phyloP scores from a whole-genome alignment of 2,329 filamentous ascomycete species.

The Botryotinia convoluta region DNA sequence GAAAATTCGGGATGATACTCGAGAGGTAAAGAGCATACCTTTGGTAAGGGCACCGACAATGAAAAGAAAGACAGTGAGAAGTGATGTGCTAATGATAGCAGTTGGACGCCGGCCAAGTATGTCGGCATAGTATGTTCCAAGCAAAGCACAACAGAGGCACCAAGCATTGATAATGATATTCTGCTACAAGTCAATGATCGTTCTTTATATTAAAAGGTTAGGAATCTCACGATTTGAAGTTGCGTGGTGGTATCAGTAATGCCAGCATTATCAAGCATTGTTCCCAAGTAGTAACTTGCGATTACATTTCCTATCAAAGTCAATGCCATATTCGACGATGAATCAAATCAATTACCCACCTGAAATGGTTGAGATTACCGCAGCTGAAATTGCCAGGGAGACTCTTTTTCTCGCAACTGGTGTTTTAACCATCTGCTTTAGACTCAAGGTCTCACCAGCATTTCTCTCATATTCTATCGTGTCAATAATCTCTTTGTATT shows the following conservation, averaged over 20 bases:
- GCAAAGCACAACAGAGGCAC: conserved; percentile 45
- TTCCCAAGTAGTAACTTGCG: conserved; percentile 40
- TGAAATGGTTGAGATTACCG: conserved; percentile 51
- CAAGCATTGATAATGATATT: conserved; percentile 53
- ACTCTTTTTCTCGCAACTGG: conserved; percentile 53
- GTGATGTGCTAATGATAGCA: conserved; percentile 41
- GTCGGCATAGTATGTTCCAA: conserved; percentile 45
- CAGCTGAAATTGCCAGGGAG: conserved; percentile 44
- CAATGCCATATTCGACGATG: not conserved
- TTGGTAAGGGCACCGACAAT: conserved; percentile 54
- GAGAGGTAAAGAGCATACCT: conserved; percentile 38
- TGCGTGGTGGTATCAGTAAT: conserved; percentile 40
- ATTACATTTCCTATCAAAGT: conserved; percentile 45
- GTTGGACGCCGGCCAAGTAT: conserved; percentile 46
- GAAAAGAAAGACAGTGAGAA: conserved; percentile 47
- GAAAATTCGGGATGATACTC: not conserved
- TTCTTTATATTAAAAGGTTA: conserved; percentile 21
- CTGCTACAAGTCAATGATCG: conserved; percentile 27
- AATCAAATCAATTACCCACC: conserved; percentile 1
- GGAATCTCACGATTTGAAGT: conserved; percentile 26
- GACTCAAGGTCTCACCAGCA: conserved; percentile 40
- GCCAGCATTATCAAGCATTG: conserved; percentile 39
- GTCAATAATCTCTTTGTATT: conserved; percentile 45
- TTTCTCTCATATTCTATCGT: conserved; percentile 46
- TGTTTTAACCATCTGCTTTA: conserved; percentile 44